Evolutionary conservation across 306 rosid genomes (phyloP).

Genomic region (Quercus gilva): DNA sequence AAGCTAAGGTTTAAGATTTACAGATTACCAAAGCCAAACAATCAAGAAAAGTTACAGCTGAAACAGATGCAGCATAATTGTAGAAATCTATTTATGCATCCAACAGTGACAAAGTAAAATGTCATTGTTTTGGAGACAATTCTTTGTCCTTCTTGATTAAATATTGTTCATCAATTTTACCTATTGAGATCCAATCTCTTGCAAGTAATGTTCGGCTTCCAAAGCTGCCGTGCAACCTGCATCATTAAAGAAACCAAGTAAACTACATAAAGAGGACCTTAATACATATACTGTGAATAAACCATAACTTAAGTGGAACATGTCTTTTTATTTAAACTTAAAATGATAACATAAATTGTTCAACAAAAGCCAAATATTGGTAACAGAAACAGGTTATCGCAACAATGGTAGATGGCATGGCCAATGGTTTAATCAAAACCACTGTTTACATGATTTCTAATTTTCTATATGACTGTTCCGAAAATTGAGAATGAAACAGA

Average conservation of each 20-base stretch:
- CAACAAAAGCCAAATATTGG: background rate
- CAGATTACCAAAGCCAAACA: background rate
- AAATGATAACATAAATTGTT: background rate
- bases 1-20: background rate
- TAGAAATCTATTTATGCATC: background rate
- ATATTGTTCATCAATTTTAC: slow-evolving; percentile 50
- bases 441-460: background rate
- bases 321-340: background rate
- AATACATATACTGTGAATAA: background rate
- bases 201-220: slow-evolving; percentile 89
- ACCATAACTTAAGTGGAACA: background rate
- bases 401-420: background rate
- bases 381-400: background rate
- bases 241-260: background rate
- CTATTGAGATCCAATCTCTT: slow-evolving; percentile 60
- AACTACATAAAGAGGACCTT: background rate
- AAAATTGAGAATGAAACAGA: background rate
- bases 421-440: background rate
- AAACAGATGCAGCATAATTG: no score
- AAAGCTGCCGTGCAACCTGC: slow-evolving; percentile 96
- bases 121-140: background rate
- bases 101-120: background rate
- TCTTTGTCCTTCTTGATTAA: slow-evolving; percentile 10
- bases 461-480: background rate
- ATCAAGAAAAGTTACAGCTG: background rate